Percentiles rank a stretch among this genome's conserved stretches.
Conservation (phyloP, 441 rosid species). For the Populus hybrid region DNA sequence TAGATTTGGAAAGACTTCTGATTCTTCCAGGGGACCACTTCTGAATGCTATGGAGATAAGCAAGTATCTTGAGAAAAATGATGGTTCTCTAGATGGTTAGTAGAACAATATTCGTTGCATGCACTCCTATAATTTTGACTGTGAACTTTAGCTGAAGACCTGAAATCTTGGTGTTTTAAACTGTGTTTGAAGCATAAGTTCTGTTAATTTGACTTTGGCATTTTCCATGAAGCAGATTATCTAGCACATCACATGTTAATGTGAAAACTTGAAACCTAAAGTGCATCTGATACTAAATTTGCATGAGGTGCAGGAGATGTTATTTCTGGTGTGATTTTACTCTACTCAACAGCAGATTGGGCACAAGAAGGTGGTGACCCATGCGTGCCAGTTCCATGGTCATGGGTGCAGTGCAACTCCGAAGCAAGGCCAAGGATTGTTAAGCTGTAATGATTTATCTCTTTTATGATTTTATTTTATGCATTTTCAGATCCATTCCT, state of each 20-base stretch:
- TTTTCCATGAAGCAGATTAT: neutral
- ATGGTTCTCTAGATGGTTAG: constrained; percentile 82
- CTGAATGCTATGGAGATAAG: constrained; percentile 92
- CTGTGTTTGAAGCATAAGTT: neutral
- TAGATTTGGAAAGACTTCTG: constrained; percentile 68
- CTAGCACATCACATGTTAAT: constrained; percentile 1
- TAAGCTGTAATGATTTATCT: constrained; percentile 48
- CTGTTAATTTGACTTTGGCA: neutral
- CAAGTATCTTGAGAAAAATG: constrained; percentile 63
- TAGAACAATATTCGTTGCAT: constrained; percentile 10
- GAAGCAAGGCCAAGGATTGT: constrained; percentile 59
- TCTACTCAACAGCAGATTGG: constrained; percentile 63
- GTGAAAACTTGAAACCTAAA: constrained; percentile 4
- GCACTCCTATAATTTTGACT: neutral
- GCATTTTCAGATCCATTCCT: neutral
- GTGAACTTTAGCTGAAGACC: neutral
- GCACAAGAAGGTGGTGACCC: constrained; percentile 98
- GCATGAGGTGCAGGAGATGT: constrained; percentile 52
- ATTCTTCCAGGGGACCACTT: constrained; percentile 90
- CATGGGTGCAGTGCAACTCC: constrained; percentile 79
- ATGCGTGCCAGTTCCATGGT: constrained; percentile 91
- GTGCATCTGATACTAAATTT: constrained; percentile 20
- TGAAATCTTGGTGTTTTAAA: neutral
- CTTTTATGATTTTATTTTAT: constrained; percentile 18
- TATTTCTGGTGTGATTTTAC: constrained; percentile 48